Conservation (phyloP, 2,329 filamentous ascomycete species). For the Rosellinia necatrix region DNA sequence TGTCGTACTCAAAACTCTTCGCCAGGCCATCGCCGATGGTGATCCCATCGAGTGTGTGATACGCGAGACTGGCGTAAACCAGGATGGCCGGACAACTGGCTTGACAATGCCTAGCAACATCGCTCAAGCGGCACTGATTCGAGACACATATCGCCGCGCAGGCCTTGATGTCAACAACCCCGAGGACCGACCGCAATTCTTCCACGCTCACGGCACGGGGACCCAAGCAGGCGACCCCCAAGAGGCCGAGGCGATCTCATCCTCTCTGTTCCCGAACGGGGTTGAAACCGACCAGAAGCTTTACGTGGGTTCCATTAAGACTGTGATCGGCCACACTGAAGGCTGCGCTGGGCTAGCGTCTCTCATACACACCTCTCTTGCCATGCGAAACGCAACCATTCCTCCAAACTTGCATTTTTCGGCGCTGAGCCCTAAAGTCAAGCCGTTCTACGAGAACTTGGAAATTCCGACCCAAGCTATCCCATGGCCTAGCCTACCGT, state of each 20-base stretch:
- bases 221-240: slow-evolving; percentile 34
- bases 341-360: slow-evolving; percentile 36
- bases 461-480: slow-evolving; percentile 24
- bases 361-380: neutral
- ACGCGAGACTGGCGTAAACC: slow-evolving; percentile 22
- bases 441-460: slow-evolving; percentile 17
- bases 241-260: slow-evolving; percentile 22
- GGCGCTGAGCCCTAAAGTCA: neutral
- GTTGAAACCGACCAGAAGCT: neutral
- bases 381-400: neutral
- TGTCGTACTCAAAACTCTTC: slow-evolving; percentile 39
- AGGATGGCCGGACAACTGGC: slow-evolving; percentile 30
- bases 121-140: slow-evolving; percentile 31
- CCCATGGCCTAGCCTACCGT: slow-evolving; percentile 3
- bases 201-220: slow-evolving; percentile 35
- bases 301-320: slow-evolving; percentile 28
- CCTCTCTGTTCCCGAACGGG: neutral
- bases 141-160: slow-evolving; percentile 19
- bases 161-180: slow-evolving; percentile 24
- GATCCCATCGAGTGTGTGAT: slow-evolving; percentile 30
- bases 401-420: slow-evolving; percentile 3
- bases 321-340: slow-evolving; percentile 37
- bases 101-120: slow-evolving; percentile 27
- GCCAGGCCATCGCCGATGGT: slow-evolving; percentile 35
- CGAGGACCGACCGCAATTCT: slow-evolving; percentile 25